phyloP scores from a whole-genome alignment of 2,329 filamentous ascomycete species.

The Dichotomopilus funicola region DNA sequence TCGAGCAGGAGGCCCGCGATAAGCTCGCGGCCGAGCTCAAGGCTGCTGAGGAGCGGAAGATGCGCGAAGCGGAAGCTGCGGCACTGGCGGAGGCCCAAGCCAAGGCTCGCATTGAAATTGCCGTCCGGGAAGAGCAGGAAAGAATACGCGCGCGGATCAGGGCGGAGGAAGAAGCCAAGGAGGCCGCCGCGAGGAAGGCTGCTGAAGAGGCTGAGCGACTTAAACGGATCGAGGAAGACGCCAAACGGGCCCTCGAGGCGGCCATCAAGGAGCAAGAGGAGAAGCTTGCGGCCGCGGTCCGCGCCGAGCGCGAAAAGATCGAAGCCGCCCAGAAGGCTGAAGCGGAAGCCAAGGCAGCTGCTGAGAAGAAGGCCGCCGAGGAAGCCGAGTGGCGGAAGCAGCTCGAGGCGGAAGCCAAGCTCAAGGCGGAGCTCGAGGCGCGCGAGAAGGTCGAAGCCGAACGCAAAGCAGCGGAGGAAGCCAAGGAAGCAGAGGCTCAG shows the following conservation, averaged over 20 bases:
- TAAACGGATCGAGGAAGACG: conserved; percentile 37
- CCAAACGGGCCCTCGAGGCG: conserved; percentile 28
- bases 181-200: conserved; percentile 41
- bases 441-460: conserved; percentile 39
- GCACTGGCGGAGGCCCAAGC: conserved; percentile 30
- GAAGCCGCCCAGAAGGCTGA: conserved; percentile 33
- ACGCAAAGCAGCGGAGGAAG: conserved; percentile 30
- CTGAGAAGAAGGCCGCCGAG: conserved; percentile 29
- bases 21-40: conserved; percentile 34
- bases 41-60: conserved; percentile 33
- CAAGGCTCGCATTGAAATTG: conserved; percentile 39
- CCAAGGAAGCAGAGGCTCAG: conserved; percentile 44
- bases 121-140: conserved; percentile 40
- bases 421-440: conserved; percentile 42
- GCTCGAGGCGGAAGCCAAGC: conserved; percentile 33
- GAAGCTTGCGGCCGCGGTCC: conserved; percentile 31
- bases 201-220: conserved; percentile 36
- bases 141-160: conserved; percentile 39
- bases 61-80: conserved; percentile 30
- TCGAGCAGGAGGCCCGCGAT: conserved; percentile 30
- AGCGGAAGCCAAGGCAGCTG: conserved; percentile 34
- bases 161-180: conserved; percentile 38
- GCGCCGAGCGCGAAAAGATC: conserved; percentile 33
- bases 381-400: conserved; percentile 37
- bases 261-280: conserved; percentile 31